Evolutionary conservation across 108 stramenopile species (phyloP).

Genomic region (Cylindrotheca fusiformis): DNA sequence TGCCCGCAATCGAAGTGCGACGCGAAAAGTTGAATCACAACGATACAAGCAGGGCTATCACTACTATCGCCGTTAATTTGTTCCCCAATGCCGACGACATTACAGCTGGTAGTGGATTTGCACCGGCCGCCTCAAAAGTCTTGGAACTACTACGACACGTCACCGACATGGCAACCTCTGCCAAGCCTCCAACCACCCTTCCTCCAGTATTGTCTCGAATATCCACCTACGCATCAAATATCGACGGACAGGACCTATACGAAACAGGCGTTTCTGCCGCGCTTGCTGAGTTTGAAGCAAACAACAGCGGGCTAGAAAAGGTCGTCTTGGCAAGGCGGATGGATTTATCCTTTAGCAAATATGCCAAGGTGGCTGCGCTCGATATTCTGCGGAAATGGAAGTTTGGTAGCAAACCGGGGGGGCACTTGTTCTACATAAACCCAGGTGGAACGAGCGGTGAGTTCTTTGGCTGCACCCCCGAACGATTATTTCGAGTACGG

Average conservation of each 20-base stretch:
- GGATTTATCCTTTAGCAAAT: slow-evolving; percentile 38
- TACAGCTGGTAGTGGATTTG: not conserved
- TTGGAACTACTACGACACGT: slow-evolving; percentile 38
- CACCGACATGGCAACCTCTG: slow-evolving; percentile 39
- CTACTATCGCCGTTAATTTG: slow-evolving; percentile 57
- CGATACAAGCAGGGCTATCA: slow-evolving; percentile 12
- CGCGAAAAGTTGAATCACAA: slow-evolving; percentile 17
- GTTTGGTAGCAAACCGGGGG: slow-evolving; percentile 58
- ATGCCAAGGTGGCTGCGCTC: slow-evolving; percentile 39
- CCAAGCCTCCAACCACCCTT: slow-evolving; percentile 58
- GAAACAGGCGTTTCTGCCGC: slow-evolving; percentile 65
- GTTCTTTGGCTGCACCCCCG: slow-evolving; percentile 84
- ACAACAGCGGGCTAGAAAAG: slow-evolving; percentile 36
- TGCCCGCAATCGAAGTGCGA: slow-evolving; percentile 70
- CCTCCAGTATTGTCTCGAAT: slow-evolving; percentile 66
- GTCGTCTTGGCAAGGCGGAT: slow-evolving; percentile 73
- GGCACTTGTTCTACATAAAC: slow-evolving; percentile 70
- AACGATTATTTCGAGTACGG: slow-evolving; percentile 67
- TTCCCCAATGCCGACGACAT: slow-evolving; percentile 6
- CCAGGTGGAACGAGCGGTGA: slow-evolving; percentile 47
- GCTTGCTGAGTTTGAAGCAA: slow-evolving; percentile 35
- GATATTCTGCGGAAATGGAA: slow-evolving; percentile 70
- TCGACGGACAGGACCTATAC: slow-evolving; percentile 60
- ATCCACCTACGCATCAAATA: slow-evolving; percentile 26
- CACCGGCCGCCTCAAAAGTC: slow-evolving; percentile 24